Evolutionary conservation across 305 asterid genomes (phyloP).

Genomic region (Fraxinus ornus): DNA sequence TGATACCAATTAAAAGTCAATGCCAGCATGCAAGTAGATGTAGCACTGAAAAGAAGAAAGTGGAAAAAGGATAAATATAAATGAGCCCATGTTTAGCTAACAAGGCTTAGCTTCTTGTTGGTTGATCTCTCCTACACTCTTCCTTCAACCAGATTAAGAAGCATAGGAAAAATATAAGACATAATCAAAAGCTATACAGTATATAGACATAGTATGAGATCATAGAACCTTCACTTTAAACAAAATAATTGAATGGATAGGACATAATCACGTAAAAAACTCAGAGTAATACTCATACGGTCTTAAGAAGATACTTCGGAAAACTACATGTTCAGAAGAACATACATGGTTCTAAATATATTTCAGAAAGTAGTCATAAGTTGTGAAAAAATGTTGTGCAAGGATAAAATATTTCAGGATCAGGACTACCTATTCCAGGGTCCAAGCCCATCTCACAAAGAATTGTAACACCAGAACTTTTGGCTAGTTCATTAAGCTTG

Average conservation of each 20-base stretch:
- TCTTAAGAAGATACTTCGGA: background rate
- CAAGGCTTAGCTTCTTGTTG: background rate
- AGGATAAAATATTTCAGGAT: background rate
- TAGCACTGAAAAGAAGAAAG: background rate
- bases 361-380: background rate
- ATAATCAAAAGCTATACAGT: background rate
- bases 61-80: background rate
- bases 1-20: background rate
- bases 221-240: background rate
- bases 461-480: conserved; percentile 64
- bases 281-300: background rate
- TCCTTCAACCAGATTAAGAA: background rate
- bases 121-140: background rate
- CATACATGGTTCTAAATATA: background rate
- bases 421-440: conserved; percentile 86
- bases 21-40: background rate
- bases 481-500: conserved; percentile 75
- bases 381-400: background rate
- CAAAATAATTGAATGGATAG: background rate
- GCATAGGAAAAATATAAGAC: background rate
- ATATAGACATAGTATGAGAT: background rate
- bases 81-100: background rate
- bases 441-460: conserved; percentile 99
- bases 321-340: background rate
- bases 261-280: background rate